phyloP scores from a whole-genome alignment of 176 grass and related monocot genomes.

The Musa beccarii region DNA sequence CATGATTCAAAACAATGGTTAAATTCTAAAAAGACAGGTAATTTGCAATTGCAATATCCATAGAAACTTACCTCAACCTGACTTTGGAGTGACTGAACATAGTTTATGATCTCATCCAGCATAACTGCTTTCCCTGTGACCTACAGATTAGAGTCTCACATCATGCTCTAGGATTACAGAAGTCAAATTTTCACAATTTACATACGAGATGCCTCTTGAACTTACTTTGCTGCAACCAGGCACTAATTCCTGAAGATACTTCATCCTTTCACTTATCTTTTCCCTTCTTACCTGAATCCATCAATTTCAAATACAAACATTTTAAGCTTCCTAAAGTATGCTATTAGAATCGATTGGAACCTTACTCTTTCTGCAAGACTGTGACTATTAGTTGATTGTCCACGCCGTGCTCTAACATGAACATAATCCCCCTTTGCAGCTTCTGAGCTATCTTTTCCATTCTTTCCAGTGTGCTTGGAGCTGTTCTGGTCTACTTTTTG shows the following conservation, averaged over 20 bases:
- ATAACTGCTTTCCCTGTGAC: conserved; percentile 27
- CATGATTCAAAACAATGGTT: not conserved
- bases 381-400: conserved; percentile 25
- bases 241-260: conserved; percentile 26
- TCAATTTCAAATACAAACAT: not conserved
- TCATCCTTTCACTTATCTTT: conserved; percentile 29
- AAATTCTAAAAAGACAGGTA: not conserved
- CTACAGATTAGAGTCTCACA: conserved; percentile 3
- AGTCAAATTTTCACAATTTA: not conserved
- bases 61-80: conserved; percentile 20
- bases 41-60: not conserved
- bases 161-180: not conserved
- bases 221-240: conserved; percentile 24
- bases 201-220: not conserved
- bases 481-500: conserved; percentile 15
- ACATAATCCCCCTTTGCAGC: conserved; percentile 11
- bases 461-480: not conserved
- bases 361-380: conserved; percentile 29
- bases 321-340: not conserved
- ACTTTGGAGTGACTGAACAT: conserved; percentile 26
- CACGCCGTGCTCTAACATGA: conserved; percentile 23
- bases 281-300: conserved; percentile 18
- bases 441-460: not conserved
- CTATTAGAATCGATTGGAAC: not conserved
- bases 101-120: conserved; percentile 31